These are phyloP conservation scores for Trichoderma atrobrunneum DNA, from an alignment of 2,329 filamentous ascomycete genomes.

Conservation along the genomic window DNA sequence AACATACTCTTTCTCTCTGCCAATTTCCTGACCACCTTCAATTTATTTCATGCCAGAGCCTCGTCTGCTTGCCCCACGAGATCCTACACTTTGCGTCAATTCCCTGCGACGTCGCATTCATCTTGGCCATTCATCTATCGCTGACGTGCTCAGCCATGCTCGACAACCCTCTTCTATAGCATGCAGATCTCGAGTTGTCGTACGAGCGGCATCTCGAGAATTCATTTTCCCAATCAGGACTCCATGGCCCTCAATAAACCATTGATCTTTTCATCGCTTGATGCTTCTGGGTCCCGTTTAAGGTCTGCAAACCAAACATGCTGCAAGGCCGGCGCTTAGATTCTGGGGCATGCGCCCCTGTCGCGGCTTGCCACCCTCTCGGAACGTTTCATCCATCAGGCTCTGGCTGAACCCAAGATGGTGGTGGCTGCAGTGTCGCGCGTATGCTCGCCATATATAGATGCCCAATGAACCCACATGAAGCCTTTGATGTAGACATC, in stretches of 20 bases:
- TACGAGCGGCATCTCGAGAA: not conserved
- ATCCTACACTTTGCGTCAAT: not conserved
- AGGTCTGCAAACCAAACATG: not conserved
- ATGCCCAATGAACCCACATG: not conserved
- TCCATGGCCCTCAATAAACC: not conserved
- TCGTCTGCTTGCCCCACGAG: not conserved
- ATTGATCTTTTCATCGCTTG: not conserved
- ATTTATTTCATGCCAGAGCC: not conserved
- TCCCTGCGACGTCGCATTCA: not conserved
- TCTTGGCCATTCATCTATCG: not conserved
- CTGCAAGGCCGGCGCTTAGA: constrained; percentile 15
- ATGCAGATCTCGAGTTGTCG: not conserved
- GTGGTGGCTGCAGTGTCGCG: not conserved
- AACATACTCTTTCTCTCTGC: not conserved
- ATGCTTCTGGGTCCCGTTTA: not conserved
- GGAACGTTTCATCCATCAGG: not conserved
- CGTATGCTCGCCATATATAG: not conserved
- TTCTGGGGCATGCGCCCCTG: not conserved
- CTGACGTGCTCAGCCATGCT: not conserved
- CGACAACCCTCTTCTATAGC: not conserved
- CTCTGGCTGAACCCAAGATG: not conserved
- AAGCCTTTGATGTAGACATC: not conserved
- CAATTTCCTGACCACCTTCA: not conserved
- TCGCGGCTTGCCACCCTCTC: constrained; percentile 5
- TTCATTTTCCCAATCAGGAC: not conserved